Base-by-base conservation (phyloP, 768 basidiomycete genomes). In the Coprinopsis cinerea region DNA sequence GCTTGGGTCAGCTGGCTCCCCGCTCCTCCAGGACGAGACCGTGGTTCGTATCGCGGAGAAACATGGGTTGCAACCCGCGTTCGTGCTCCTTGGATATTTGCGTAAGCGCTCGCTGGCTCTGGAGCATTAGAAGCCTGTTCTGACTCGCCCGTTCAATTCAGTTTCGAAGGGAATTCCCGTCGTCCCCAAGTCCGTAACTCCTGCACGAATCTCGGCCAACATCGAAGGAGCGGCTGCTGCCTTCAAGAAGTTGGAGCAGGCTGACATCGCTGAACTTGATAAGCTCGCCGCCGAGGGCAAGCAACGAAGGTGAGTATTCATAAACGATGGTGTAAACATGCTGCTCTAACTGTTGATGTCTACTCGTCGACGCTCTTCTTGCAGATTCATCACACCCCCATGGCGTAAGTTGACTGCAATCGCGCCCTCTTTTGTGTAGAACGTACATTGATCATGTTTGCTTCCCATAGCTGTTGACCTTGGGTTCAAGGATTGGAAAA, bases 181-280 rank as follows among this genome's bases (percentile, higher is more conserved):
- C 24, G 75, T 94, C 28, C 81, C 90, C 1, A 92, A 91, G 67
- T 88, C 86, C 4, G 84, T 92, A 30, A 92, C 77, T 1, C 76
- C 79, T 24, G 62, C 73, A 27, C 81, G 89, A 47, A 88, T 92
- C 62, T 67, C 72, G 17, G 65, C 76, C 2, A 86, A 85, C 62
- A 59, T 81, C 44, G 65, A 61, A 10, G 83, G 83, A 23, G 65
- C 81, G 15, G 41, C 79, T 20, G 59, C 60, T 23, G 81, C 77
- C 2, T 59, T 65, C 34, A 63, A 66, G 43, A 77, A 72, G 55
- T 64, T 86, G 23, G 67, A 69, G 17, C 52, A 69, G 28, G 68
- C 66, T 51, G 85, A 87, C 52, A 65, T 86, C 53, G 73, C 68
- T 51, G 59, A 60, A 44, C 72, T 87, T 17, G 83, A 87, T 58